Conservation (phyloP, 805 yeast species). For the Metschnikowia anglica region DNA sequence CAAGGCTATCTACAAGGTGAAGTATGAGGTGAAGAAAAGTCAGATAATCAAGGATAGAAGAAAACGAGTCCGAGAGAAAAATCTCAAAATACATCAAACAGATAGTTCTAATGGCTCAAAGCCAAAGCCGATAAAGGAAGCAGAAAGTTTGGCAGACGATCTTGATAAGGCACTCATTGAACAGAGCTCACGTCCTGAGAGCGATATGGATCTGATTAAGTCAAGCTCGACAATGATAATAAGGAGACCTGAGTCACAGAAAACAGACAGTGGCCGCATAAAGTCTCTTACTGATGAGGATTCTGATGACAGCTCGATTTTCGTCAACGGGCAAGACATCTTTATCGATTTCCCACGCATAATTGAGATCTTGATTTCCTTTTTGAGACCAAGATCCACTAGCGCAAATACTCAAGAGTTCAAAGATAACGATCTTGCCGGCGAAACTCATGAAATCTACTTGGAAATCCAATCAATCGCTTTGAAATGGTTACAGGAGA, state of each 20-base stretch:
- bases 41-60: constrained; percentile 22
- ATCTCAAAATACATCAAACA: neutral
- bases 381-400: constrained; percentile 46
- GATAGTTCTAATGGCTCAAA: neutral
- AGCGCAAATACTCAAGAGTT: constrained; percentile 12
- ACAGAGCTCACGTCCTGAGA: neutral
- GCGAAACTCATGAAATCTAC: constrained; percentile 39
- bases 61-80: constrained; percentile 3
- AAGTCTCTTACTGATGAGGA: constrained; percentile 9
- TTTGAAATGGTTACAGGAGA: constrained; percentile 75
- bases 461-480: constrained; percentile 74
- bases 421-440: constrained; percentile 28
- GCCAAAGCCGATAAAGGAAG: neutral
- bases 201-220: constrained; percentile 23
- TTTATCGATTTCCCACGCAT: constrained; percentile 76
- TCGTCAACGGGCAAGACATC: constrained; percentile 64
- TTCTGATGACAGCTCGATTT: constrained; percentile 27
- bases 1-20: constrained; percentile 69
- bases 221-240: constrained; percentile 29
- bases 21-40: constrained; percentile 44
- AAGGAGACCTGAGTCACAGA: constrained; percentile 13
- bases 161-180: constrained; percentile 2
- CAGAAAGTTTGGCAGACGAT: neutral
- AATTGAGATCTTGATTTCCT: constrained; percentile 77
- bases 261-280: constrained; percentile 3